Conservation (phyloP, 805 yeast species). For the Wickerhamomyces sydowiorum region DNA sequence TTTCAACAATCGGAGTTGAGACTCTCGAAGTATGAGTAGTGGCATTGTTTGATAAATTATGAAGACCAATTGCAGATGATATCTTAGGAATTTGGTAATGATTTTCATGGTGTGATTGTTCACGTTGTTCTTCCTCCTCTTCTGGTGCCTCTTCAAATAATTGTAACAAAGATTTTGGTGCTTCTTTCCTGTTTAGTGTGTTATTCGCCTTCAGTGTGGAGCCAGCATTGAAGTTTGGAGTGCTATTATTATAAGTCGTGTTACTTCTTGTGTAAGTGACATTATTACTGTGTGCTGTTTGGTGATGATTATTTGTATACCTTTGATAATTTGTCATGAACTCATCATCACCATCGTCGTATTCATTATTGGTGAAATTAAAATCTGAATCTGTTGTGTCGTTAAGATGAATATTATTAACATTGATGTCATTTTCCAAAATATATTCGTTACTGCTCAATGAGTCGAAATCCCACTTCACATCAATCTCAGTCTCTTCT, state of each 20-base stretch:
- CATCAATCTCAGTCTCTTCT: constrained; percentile 35
- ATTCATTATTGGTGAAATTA: constrained; percentile 14
- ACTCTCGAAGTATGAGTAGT: constrained; percentile 24
- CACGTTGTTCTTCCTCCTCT: constrained; percentile 17
- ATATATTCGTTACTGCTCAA: constrained; percentile 69
- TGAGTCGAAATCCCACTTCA: constrained; percentile 90
- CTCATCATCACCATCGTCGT: constrained; percentile 23
- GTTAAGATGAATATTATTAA: constrained; percentile 27
- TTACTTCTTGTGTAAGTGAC: not conserved
- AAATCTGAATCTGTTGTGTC: constrained; percentile 19
- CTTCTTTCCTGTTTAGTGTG: constrained; percentile 35
- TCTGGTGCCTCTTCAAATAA: constrained; percentile 54
- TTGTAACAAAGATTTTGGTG: constrained; percentile 69
- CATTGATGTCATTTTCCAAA: constrained; percentile 59
- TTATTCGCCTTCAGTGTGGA: constrained; percentile 21
- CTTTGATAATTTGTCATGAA: constrained; percentile 21
- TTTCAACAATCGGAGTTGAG: constrained; percentile 53
- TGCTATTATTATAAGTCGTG: constrained; percentile 7
- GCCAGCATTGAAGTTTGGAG: constrained; percentile 10
- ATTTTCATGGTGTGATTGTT: not conserved
- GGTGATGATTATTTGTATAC: constrained; percentile 12
- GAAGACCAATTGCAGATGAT: constrained; percentile 15
- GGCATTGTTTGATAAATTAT: constrained; percentile 6
- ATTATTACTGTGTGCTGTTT: not conserved
- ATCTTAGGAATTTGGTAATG: constrained; percentile 17